Conservation (phyloP, 345 rosid genomes). For the Salix arbutifolia region DNA sequence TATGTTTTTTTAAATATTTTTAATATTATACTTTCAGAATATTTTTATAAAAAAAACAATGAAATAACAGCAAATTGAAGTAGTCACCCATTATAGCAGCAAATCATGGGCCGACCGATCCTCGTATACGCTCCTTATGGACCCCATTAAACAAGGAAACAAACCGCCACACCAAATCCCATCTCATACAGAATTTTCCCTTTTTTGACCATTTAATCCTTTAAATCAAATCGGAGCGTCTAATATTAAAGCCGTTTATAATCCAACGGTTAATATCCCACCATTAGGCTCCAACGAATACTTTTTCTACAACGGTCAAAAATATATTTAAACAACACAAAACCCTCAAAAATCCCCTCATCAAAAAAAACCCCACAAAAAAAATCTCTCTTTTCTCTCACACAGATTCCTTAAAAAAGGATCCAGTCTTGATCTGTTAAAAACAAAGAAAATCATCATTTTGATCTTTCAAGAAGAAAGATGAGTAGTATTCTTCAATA, state of each 20-base stretch:
- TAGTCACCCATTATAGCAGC: no score
- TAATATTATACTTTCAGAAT: no score
- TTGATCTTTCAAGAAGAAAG: background rate
- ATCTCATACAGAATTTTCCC: background rate
- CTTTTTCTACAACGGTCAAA: slow-evolving; percentile 67
- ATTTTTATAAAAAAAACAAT: no score
- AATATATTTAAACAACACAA: slow-evolving; percentile 7
- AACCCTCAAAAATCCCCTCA: background rate
- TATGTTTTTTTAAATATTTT: no score
- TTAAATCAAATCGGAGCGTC: slow-evolving; percentile 73
- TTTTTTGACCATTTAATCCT: background rate
- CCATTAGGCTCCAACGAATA: slow-evolving; percentile 49
- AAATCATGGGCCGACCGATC: background rate
- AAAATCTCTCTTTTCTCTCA: background rate
- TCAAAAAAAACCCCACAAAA: background rate
- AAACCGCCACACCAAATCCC: background rate
- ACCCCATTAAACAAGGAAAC: background rate
- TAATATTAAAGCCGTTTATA: slow-evolving; percentile 23
- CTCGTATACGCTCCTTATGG: background rate
- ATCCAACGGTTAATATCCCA: slow-evolving; percentile 41
- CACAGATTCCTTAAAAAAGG: background rate
- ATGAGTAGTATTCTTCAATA: slow-evolving; percentile 51
- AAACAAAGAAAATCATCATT: background rate
- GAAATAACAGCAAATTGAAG: no score
- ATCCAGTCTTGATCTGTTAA: background rate